These are phyloP conservation scores for Penicillium pancosmium DNA, from an alignment of 495 filamentous ascomycete genomes.

Conservation along the genomic window DNA sequence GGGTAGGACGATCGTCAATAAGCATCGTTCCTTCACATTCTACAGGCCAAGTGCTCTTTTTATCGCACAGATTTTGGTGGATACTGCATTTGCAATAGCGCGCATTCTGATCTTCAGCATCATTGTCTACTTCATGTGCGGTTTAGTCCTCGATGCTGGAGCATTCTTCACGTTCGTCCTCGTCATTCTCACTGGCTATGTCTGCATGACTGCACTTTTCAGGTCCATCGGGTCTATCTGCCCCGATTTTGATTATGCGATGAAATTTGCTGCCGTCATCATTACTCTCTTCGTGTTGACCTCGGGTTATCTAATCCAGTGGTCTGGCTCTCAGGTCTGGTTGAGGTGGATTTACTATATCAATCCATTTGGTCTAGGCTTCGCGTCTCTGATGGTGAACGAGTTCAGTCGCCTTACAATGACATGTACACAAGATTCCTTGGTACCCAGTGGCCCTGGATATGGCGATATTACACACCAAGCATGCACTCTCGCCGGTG, in stretches of 20 bases:
- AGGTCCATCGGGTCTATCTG: constrained; percentile 76
- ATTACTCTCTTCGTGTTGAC: constrained; percentile 81
- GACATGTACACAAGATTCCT: constrained; percentile 62
- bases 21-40: constrained; percentile 78
- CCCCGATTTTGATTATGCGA: constrained; percentile 83
- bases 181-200: constrained; percentile 68
- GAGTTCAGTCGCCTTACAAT: constrained; percentile 70
- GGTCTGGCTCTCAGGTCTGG: constrained; percentile 69
- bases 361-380: constrained; percentile 74
- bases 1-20: constrained; percentile 74
- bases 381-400: constrained; percentile 79
- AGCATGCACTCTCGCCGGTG: constrained; percentile 73
- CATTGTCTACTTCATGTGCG: constrained; percentile 82
- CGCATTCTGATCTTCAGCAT: constrained; percentile 72
- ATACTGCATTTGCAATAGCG: constrained; percentile 67
- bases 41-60: constrained; percentile 78
- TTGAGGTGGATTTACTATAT: constrained; percentile 81
- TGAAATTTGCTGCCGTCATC: constrained; percentile 74
- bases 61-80: constrained; percentile 79
- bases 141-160: constrained; percentile 64
- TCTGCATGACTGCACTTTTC: constrained; percentile 81
- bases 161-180: constrained; percentile 81
- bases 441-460: constrained; percentile 65
- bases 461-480: constrained; percentile 70
- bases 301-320: constrained; percentile 79